phyloP scores from a whole-genome alignment of 306 rosid species.

The Ceratonia siliqua region DNA sequence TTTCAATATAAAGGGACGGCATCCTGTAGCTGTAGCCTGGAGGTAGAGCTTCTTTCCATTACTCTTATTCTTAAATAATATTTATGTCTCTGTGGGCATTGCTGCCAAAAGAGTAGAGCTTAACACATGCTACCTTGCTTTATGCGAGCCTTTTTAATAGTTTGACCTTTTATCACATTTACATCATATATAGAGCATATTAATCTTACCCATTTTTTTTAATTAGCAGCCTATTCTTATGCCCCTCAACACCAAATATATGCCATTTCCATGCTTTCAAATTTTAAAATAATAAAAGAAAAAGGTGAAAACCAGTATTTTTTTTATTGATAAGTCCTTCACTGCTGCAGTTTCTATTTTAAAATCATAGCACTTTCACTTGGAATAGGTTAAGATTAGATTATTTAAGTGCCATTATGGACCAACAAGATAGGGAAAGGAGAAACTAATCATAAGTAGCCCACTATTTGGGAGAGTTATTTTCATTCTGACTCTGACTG shows the following conservation, averaged over 20 bases:
- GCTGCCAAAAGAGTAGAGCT: slow-evolving; percentile 52
- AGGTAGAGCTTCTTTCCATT: slow-evolving; percentile 33
- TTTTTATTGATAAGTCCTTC: neutral
- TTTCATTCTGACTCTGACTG: too few relatives aligned
- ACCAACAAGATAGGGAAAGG: slow-evolving; percentile 2
- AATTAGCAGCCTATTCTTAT: slow-evolving; percentile 38
- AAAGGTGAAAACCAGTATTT: neutral
- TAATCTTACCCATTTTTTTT: slow-evolving; percentile 34
- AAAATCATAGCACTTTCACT: neutral
- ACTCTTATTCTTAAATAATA: slow-evolving; percentile 11
- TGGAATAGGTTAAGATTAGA: neutral
- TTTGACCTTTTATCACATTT: slow-evolving; percentile 20
- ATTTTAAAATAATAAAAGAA: slow-evolving; percentile 19
- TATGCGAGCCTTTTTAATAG: slow-evolving; percentile 27
- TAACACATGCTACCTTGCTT: slow-evolving; percentile 47
- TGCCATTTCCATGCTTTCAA: slow-evolving; percentile 26
- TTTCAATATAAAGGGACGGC: slow-evolving; percentile 37
- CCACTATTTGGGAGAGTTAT: neutral
- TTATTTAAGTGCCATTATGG: slow-evolving; percentile 22
- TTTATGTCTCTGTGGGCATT: slow-evolving; percentile 30
- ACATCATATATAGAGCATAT: slow-evolving; percentile 21
- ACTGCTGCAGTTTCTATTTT: neutral
- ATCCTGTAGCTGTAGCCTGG: slow-evolving; percentile 42
- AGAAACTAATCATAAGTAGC: slow-evolving; percentile 28
- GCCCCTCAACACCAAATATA: slow-evolving; percentile 31